Evolutionary conservation across 371 early-diverging fungal species (phyloP).

Genomic region (Haplosporangium sp.): DNA sequence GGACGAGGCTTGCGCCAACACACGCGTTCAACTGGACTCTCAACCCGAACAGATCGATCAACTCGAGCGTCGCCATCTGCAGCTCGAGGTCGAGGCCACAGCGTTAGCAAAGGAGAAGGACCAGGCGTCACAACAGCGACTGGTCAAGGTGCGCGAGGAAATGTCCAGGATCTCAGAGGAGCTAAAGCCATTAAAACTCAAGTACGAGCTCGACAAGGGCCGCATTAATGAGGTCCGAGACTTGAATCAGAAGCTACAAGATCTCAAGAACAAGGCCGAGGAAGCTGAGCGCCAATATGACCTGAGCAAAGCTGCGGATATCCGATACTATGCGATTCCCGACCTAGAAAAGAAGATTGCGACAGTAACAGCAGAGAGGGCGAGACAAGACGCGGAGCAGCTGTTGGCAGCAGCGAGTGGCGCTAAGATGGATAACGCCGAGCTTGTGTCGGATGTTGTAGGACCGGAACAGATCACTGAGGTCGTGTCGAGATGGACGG

Average conservation of each 20-base stretch:
- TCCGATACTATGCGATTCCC: slow-evolving; percentile 92
- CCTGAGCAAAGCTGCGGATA: slow-evolving; percentile 80
- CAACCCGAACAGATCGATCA: slow-evolving; percentile 96
- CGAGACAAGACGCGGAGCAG: slow-evolving; percentile 70
- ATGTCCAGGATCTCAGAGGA: slow-evolving; percentile 86
- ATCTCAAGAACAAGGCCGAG: slow-evolving; percentile 82
- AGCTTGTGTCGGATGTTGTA: slow-evolving; percentile 83
- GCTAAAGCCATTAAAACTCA: slow-evolving; percentile 87
- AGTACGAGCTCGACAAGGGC: slow-evolving; percentile 87
- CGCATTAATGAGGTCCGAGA: slow-evolving; percentile 89
- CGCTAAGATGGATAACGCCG: slow-evolving; percentile 38
- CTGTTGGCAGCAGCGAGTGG: slow-evolving; percentile 56
- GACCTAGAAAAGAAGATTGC: slow-evolving; percentile 78
- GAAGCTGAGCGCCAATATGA: slow-evolving; percentile 89
- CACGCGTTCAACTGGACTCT: slow-evolving; percentile 94
- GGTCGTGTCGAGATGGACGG: slow-evolving; percentile 90
- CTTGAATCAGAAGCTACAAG: slow-evolving; percentile 89
- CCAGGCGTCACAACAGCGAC: slow-evolving; percentile 80
- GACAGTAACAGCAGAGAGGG: slow-evolving; percentile 64
- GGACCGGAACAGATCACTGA: slow-evolving; percentile 88
- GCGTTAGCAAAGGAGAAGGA: slow-evolving; percentile 95
- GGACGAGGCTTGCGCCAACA: slow-evolving; percentile 96
- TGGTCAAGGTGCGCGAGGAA: slow-evolving; percentile 84
- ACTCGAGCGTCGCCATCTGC: slow-evolving; percentile 89
- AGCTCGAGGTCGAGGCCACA: slow-evolving; percentile 95